Evolutionary conservation across 73 alveolate genomes (phyloP), one percentile per base, ranked within the genome.

Genomic region (Blepharisma stoltei): DNA sequence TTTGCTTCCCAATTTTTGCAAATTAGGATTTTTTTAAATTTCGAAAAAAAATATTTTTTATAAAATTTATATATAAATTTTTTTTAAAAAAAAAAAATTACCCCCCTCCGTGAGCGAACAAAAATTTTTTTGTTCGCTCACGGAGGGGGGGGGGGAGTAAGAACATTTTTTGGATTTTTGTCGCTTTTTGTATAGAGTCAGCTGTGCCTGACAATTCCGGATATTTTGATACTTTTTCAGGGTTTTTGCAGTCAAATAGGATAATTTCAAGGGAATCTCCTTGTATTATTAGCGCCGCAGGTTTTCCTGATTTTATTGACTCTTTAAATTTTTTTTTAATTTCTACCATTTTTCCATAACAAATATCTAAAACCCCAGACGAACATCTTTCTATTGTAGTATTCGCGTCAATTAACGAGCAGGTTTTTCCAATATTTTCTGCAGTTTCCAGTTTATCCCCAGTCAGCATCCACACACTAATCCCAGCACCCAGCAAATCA

Each of bases 391-490:
- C 65, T 1, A 69, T 7, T 9, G 11, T 71, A 2, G 23, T 69
- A n/a, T 44, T 69, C 0, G 20, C 0, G 6, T 69, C 65, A 9
- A 69, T 69, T 37, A 69, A 43, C 0, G 55, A 44, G 60, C 79
- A 69, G 32, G 79, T 44, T 69, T 23, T 69, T 18, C 67, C 79
- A 7, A 69, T 69, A 43, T 69, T 69, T 44, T 69, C 95, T 2
- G 99, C 99, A 20, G 99, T 97, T 84, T 97, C 99, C 66, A 95
- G 76, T 85, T 97, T 97, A 86, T 97, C 99, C 0, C 99, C 99
- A 32, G 99, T 97, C 6, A 84, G 77, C 88, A 84, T 81, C 85
- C 92, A 84, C 23, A 84, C 82, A 25, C 81, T 84, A 23, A 84
- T 81, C 73, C 91, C 93, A 14, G 99, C 98, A 55, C 90, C 88